phyloP scores from a whole-genome alignment of 1,139 yeast species.

The Yamadazyma diddensiae region DNA sequence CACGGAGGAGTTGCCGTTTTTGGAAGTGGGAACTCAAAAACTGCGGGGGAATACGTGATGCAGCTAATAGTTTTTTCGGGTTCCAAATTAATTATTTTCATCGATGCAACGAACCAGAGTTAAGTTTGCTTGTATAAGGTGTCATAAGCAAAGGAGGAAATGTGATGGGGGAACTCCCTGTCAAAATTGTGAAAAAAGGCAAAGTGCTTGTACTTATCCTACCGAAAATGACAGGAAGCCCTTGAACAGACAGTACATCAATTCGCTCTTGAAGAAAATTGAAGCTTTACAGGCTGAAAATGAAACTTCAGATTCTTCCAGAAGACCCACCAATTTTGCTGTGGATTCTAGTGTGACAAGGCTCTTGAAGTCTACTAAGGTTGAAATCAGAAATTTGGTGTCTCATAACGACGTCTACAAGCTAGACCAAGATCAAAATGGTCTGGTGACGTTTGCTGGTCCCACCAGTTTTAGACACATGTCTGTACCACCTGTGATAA shows the following conservation, averaged over 20 bases:
- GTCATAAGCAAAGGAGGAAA: constrained; percentile 2
- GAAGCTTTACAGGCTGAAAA: background rate
- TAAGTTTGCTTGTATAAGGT: constrained; percentile 3
- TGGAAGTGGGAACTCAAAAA: too few relatives aligned
- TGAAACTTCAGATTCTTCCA: background rate
- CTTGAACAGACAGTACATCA: background rate
- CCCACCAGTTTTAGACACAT: constrained; percentile 3
- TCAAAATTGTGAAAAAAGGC: constrained; percentile 1
- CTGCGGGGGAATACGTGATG: too few relatives aligned
- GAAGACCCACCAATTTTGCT: background rate
- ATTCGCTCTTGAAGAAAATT: constrained; percentile 2
- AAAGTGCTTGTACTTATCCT: constrained; percentile 1
- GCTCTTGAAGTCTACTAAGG: background rate
- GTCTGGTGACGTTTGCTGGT: constrained; percentile 1
- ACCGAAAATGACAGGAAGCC: constrained; percentile 4
- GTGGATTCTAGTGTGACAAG: background rate
- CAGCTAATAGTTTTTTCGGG: too few relatives aligned
- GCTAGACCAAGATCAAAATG: constrained; percentile 1
- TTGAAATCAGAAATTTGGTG: constrained; percentile 3
- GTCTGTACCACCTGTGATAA: constrained; percentile 1
- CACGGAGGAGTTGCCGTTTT: too few relatives aligned
- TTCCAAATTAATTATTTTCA: too few relatives aligned
- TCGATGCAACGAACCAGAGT: too few relatives aligned
- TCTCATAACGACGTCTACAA: constrained; percentile 1
- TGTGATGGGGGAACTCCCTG: constrained; percentile 4